Conservation (phyloP, 2,329 filamentous ascomycete genomes). For the Arthrobotrys megalospora region DNA sequence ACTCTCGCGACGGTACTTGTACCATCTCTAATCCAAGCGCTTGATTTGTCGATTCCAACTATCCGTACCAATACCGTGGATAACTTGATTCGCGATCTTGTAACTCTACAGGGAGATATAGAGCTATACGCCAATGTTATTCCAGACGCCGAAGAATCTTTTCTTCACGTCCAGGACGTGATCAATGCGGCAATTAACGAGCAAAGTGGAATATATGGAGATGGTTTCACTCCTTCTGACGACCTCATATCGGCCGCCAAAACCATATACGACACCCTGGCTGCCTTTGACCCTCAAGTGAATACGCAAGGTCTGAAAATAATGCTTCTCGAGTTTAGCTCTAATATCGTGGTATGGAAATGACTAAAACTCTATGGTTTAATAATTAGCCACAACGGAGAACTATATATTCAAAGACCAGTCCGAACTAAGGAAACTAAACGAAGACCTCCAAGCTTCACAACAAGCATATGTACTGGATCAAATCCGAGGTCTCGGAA, state of each 20-base stretch:
- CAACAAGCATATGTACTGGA: no score
- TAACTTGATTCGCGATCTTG: constrained; percentile 2
- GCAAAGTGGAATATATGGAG: constrained; percentile 1
- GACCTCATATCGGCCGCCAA: not conserved
- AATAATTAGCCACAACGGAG: not conserved
- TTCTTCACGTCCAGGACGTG: constrained; percentile 4
- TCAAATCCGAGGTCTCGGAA: no score
- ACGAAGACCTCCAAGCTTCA: not conserved
- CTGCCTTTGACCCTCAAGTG: not conserved
- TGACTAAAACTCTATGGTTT: not conserved
- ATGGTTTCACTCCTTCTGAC: not conserved
- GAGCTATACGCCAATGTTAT: not conserved
- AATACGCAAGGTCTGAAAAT: not conserved
- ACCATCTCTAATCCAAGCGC: not conserved
- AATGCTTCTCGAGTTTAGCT: not conserved
- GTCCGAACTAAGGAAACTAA: not conserved
- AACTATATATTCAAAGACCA: not conserved
- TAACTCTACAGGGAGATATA: constrained; percentile 2
- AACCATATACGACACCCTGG: constrained; percentile 1
- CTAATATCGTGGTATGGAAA: not conserved
- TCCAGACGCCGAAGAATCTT: not conserved
- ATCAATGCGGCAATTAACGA: constrained; percentile 14
- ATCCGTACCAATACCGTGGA: constrained; percentile 23
- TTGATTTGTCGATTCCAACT: not conserved
- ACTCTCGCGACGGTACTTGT: not conserved